Conservation (phyloP, 192 early-diverging fungal species). For the Funneliformis geosporum region DNA sequence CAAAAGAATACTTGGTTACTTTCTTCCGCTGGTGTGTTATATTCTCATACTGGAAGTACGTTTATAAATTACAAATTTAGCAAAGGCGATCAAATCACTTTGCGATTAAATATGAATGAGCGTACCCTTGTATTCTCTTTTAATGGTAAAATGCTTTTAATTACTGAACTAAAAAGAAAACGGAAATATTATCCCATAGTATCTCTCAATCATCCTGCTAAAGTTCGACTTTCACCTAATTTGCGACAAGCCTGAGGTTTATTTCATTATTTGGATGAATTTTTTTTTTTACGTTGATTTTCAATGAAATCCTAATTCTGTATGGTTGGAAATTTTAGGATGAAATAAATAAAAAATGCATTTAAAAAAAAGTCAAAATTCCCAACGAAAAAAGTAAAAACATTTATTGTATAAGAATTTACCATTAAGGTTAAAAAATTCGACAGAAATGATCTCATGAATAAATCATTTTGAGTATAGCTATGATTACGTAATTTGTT, state of each 20-base stretch:
- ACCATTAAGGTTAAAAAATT: no score
- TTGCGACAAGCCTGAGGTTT: not conserved
- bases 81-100: constrained; percentile 1
- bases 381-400: no score
- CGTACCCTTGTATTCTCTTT: constrained; percentile 1
- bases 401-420: no score
- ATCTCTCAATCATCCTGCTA: constrained; percentile 9
- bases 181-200: constrained; percentile 19
- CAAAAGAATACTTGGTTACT: constrained; percentile 4
- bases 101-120: constrained; percentile 28
- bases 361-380: no score
- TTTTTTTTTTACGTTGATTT: no score
- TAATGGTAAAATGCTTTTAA: constrained; percentile 16
- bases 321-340: no score
- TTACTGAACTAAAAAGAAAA: not conserved
- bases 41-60: not conserved
- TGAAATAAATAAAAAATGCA: no score
- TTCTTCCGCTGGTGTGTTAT: not conserved
- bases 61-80: not conserved
- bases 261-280: no score
- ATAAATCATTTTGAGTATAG: no score
- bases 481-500: no score
- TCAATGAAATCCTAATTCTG: no score
- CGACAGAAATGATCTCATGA: no score
- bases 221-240: not conserved